Evolutionary conservation across 768 basidiomycete genomes (phyloP), one percentile per base, ranked within the genome.

Genomic region (Phylloporus arenicola): DNA sequence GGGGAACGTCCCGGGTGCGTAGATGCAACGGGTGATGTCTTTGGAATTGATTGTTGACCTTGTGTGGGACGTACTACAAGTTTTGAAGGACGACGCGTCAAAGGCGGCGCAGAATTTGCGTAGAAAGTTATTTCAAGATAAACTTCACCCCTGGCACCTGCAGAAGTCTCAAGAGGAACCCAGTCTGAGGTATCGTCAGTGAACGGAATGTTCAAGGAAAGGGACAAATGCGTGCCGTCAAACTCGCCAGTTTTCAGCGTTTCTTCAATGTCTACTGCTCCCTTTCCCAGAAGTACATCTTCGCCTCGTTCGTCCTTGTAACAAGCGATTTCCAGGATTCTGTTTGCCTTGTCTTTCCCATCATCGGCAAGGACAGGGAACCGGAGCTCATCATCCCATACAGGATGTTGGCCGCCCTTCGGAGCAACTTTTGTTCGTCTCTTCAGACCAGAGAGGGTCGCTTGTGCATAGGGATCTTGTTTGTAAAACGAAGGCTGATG

Each of bases 121-220:
- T 82, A 97, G 72, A 83, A 97, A 1, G 94, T 97, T 82, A 96
- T 86, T 67, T 97, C 94, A 14, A 96, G 76, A 64, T 89, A 96
- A 10, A 95, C 56, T 47, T 96, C 90, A 6, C 94, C 94, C 20
- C 88, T 82, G 46, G 81, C 74, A 8, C 81, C 77, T 3, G 81
- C 83, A 42, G 80, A 78, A 29, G 76, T 69, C 48, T 75, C 69
- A 39, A 90, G 73, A 39, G 70, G 65, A 14, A 88, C 75, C 87
- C 87, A 89, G 58, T 87, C 87, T 88, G 30, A 25, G 16, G n/a
- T 20, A 16, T 38, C 17, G 47, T 58, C 39, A 64, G 44, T 14
- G 25, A 22, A 48, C 12, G 12, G 6, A 51, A 24, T 3, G 10
- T 34, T 37, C 13, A 7, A 43, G 29, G 2, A 9, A 46, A 47